Base-by-base conservation (phyloP, 2,329 filamentous ascomycete species). In the Scedosporium apiospermum region DNA sequence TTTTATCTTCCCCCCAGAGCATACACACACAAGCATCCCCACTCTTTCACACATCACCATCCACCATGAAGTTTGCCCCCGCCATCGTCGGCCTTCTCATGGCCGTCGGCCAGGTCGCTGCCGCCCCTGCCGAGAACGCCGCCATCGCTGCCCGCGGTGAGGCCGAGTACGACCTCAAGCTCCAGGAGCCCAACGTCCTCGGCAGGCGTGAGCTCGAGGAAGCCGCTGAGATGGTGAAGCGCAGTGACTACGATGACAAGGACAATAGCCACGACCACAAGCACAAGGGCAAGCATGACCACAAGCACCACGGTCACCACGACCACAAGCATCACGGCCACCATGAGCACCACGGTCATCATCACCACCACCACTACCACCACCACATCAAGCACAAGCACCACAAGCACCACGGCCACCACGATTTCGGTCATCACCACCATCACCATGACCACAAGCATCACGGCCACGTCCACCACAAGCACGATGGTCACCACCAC, bases 341-440 rank as follows among this genome's bases (percentile, higher is more conserved):
- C 27, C 38, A 41, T 16, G 57, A 38, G 57, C 57, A 58, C 57
- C 16, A 58, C 6, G 30, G 16, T 42, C 27, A 38, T 27, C 57
- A 38, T 27, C n/a, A 27, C 41, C 42, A 61, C 46, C 59, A 51
- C 46, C 42, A 61, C 46, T 61, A 38, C 7, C 60, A 55, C 60
- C 30, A 59, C 57, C 57, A 59, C 38, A 42, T 59, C 14, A 59
- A 59, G 57, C 57, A 59, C n/a, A 59, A 59, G 57, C 57, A 59
- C 38, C 34, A 57, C 53, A 23, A 12, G 10, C 34, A 42, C 12
- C 12, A 34, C 27, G 23, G 23, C n/a, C 26, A 38, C 27, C 9
- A n/a, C 16, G 14, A 6, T 34, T 38, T 38, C 34, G 16, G 38
- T n/a, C 61, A 62, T 18, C 23, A 30, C 21, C 42, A 55, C 30